Evolutionary conservation across 805 yeast species (phyloP).

Genomic region (Saturnispora bothae): DNA sequence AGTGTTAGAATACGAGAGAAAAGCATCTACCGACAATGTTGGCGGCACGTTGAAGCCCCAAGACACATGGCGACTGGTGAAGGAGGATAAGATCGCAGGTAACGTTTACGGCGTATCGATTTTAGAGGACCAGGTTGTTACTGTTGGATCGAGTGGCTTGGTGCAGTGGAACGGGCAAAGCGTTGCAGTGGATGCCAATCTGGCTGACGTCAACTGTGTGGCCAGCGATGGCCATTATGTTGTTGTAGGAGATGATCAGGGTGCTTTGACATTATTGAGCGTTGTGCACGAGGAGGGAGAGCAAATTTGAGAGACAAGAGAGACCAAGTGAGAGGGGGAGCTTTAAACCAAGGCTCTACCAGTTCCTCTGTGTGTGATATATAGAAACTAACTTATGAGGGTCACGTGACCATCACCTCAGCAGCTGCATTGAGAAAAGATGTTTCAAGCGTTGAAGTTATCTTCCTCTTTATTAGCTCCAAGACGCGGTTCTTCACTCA

Average conservation of each 20-base stretch:
- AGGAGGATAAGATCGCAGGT: not conserved
- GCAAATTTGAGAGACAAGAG: too few species aligned
- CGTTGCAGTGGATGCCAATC: not conserved
- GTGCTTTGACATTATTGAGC: not conserved
- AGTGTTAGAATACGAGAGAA: not conserved
- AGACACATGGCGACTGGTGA: not conserved
- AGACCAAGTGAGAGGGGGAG: too few species aligned
- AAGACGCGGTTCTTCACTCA: not conserved
- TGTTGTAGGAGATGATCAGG: slow-evolving; percentile 2
- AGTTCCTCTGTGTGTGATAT: too few species aligned
- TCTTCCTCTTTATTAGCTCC: not conserved
- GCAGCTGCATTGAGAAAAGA: too few species aligned
- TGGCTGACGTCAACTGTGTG: slow-evolving; percentile 3
- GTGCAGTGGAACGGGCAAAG: not conserved
- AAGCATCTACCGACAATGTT: not conserved
- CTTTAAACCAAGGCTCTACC: too few species aligned
- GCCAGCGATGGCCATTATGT: slow-evolving; percentile 1
- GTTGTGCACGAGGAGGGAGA: too few species aligned
- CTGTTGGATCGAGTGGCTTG: not conserved
- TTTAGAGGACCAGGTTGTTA: not conserved
- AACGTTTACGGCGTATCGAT: not conserved
- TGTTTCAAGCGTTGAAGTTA: too few species aligned
- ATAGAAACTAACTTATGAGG: too few species aligned
- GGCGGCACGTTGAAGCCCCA: not conserved
- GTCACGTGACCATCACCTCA: too few species aligned